phyloP scores from a whole-genome alignment of 306 rosid species.

The Cercis canadensis region DNA sequence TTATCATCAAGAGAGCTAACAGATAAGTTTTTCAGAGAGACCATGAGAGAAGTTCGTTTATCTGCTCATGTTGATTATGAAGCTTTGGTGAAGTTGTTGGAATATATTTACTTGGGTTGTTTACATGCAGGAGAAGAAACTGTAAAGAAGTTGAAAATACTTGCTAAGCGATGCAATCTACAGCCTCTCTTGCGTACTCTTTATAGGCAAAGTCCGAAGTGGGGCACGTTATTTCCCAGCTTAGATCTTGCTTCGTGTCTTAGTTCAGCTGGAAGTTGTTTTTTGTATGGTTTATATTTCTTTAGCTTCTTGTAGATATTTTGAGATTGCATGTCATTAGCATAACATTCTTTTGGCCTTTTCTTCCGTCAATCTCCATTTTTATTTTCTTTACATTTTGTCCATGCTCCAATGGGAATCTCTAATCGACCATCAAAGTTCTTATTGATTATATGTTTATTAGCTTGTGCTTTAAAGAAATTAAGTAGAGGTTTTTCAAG shows the following conservation, averaged over 20 bases:
- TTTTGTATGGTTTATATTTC: conserved; percentile 69
- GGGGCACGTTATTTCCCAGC: conserved; percentile 72
- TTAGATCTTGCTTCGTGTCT: conserved; percentile 61
- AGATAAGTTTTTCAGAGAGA: conserved; percentile 30
- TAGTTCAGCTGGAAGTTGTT: conserved; percentile 64
- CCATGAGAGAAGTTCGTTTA: conserved; percentile 57
- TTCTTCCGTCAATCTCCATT: conserved; percentile 2
- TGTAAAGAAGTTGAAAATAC: conserved; percentile 64
- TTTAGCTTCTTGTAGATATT: conserved; percentile 25
- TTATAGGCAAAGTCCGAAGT: conserved; percentile 63
- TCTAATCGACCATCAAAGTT: not conserved
- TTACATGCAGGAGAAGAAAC: conserved; percentile 62
- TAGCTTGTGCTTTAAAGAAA: not conserved
- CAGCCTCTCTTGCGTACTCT: conserved; percentile 72
- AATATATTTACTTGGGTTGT: conserved; percentile 71
- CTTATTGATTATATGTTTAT: conserved; percentile 21
- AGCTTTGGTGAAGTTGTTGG: conserved; percentile 69
- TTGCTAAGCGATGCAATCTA: conserved; percentile 74
- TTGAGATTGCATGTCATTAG: conserved; percentile 32
- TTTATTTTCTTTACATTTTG: conserved; percentile 19
- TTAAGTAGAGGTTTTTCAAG: conserved; percentile 23
- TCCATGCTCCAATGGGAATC: not conserved
- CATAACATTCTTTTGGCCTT: conserved; percentile 11
- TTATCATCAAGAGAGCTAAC: conserved; percentile 29
- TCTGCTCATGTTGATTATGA: conserved; percentile 73